Percentiles rank a stretch among this genome's conserved stretches.
These are phyloP conservation scores for Tuber microsphaerosporum DNA, from an alignment of 495 filamentous ascomycete species.

Conservation along the genomic window DNA sequence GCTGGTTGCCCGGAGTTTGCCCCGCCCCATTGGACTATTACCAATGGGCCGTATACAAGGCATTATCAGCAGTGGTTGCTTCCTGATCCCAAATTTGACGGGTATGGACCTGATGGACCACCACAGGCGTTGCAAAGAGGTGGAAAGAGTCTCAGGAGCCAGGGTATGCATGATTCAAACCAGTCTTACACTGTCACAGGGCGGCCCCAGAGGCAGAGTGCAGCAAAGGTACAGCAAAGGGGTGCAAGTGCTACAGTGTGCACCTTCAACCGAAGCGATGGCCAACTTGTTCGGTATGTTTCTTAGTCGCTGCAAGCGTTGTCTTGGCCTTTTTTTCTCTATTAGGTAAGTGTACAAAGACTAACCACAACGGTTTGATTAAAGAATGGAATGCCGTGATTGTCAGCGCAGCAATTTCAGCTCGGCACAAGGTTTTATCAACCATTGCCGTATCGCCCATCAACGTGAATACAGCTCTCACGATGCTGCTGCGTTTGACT, in stretches of 20 bases:
- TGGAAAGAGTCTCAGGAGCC: slow-evolving; percentile 28
- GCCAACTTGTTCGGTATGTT: slow-evolving; percentile 37
- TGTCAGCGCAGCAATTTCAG: slow-evolving; percentile 85
- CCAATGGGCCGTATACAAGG: slow-evolving; percentile 81
- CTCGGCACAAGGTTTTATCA: slow-evolving; percentile 95
- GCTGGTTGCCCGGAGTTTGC: slow-evolving; percentile 48
- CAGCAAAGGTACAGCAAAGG: slow-evolving; percentile 39
- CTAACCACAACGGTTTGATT: slow-evolving; percentile 12
- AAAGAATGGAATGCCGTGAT: slow-evolving; percentile 78
- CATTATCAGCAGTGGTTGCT: slow-evolving; percentile 94
- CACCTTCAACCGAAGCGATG: slow-evolving; percentile 37
- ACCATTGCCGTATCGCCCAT: slow-evolving; percentile 94
- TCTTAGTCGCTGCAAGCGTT: slow-evolving; percentile 3
- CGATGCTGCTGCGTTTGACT: slow-evolving; percentile 84
- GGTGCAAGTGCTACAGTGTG: slow-evolving; percentile 32
- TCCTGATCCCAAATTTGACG: slow-evolving; percentile 80
- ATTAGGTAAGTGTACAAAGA: slow-evolving; percentile 1
- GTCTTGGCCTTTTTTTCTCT: neutral
- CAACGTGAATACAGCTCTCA: slow-evolving; percentile 85
- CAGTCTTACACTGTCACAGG: slow-evolving; percentile 42
- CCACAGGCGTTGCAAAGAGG: slow-evolving; percentile 11
- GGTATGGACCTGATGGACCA: slow-evolving; percentile 41
- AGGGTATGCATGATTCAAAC: slow-evolving; percentile 41
- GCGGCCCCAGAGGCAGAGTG: slow-evolving; percentile 51
- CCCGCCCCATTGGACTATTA: slow-evolving; percentile 78